A percentile compares a stretch with the other conserved stretches of the same genome.
phyloP scores from a whole-genome alignment of 306 rosid species.

The Hippophae rhamnoides region DNA sequence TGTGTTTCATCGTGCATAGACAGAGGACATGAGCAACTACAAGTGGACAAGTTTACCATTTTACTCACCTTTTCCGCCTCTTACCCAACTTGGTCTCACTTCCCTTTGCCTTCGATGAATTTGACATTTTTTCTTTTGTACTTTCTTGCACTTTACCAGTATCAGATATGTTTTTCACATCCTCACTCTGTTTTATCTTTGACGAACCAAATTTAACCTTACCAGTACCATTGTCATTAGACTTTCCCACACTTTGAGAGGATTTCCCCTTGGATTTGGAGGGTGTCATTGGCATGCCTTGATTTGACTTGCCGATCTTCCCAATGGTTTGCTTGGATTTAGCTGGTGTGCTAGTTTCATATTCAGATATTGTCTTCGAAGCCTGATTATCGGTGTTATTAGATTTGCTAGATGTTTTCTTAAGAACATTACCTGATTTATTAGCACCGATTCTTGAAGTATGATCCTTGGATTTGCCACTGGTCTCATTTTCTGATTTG shows the following conservation, averaged over 20 bases:
- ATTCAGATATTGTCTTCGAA: slow-evolving; percentile 48
- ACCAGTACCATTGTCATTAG: slow-evolving; percentile 30
- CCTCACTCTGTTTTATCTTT: slow-evolving; percentile 35
- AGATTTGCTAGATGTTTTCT: slow-evolving; percentile 36
- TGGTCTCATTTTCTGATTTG: slow-evolving; percentile 32
- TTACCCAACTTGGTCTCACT: slow-evolving; percentile 51
- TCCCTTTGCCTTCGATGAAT: slow-evolving; percentile 42
- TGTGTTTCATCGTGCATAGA: too few relatives aligned
- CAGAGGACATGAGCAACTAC: too few relatives aligned
- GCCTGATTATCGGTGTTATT: slow-evolving; percentile 33
- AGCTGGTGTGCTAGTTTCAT: slow-evolving; percentile 36
- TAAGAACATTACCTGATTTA: slow-evolving; percentile 32
- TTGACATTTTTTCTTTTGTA: slow-evolving; percentile 37
- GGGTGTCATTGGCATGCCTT: slow-evolving; percentile 33
- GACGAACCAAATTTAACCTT: slow-evolving; percentile 44
- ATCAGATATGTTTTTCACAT: slow-evolving; percentile 20
- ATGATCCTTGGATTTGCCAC: slow-evolving; percentile 54
- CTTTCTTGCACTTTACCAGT: slow-evolving; percentile 29
- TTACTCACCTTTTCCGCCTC: slow-evolving; percentile 56
- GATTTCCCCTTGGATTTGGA: slow-evolving; percentile 49
- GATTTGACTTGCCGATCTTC: slow-evolving; percentile 50
- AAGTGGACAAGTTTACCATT: slow-evolving; percentile 11
- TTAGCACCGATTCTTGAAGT: slow-evolving; percentile 34
- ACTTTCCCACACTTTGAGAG: slow-evolving; percentile 41
- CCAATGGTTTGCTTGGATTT: slow-evolving; percentile 44